Base-by-base conservation (phyloP, 768 basidiomycete species). In the Termitomyces sp. region DNA sequence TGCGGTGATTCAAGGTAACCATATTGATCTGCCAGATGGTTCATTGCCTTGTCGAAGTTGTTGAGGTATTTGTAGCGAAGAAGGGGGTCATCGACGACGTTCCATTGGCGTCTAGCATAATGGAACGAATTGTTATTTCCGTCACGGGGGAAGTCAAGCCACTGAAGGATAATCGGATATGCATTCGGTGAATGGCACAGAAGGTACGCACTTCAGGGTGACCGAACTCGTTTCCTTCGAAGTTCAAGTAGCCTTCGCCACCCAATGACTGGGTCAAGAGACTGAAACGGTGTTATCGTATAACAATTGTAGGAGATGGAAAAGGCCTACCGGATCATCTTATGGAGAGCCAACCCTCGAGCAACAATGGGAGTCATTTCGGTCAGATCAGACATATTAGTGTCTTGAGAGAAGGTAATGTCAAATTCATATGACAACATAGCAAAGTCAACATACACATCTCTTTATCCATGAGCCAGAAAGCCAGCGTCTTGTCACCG, bases 401-500 rank as follows among this genome's bases (percentile, higher is more conserved):
- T 93, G 70, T 96, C 92, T 94, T 51, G 31, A 46, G 11, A 25
- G 42, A 58, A 42, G 45, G 5, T 41, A 11, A 52, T 45, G 27
- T 60, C 39, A 23, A 45, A 33, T 25, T 23, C 16, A 44, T 18
- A 15, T 25, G 33, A n/a, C 13, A 22, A n/a, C 15, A 39, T n/a
- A 42, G 3, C 52, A 56, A 44, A 50, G 44, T 45, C 18, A 32
- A 76, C 84, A 63, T 78, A 94, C 95, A 98, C 97, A 99, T 99
- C 72, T 98, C 97, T 73, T 96, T 96, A 72, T 99, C 97, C 97
- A 99, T 99, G 54, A 98, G 72, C 97, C 97, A 99, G 73, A 99
- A 99, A 3, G 97, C 97, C 42, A 99, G 65, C 3, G 96, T 98
- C 77, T 99, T 99, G 75, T 99, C 97, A 12, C 97, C 97, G 0